A percentile compares a stretch with the other conserved stretches of the same genome.
phyloP scores from a whole-genome alignment of 306 rosid genomes.

The Cucurbita maxima region DNA sequence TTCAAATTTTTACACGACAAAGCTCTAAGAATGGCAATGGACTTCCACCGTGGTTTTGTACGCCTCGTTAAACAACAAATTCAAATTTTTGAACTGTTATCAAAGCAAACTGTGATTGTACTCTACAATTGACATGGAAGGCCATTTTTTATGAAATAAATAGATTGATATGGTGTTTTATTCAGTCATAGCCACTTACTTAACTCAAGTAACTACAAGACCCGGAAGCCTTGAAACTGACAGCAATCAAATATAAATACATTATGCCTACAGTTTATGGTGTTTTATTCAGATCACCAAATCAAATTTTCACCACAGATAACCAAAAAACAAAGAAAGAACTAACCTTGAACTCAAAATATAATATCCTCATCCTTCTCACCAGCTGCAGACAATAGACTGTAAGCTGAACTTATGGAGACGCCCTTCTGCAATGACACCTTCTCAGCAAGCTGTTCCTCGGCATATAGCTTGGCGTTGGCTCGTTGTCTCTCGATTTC shows the following conservation, averaged over 20 bases:
- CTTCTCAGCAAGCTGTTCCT: conserved; percentile 42
- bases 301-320: not conserved
- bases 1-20: too few species aligned
- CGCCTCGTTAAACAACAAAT: too few species aligned
- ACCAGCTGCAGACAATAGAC: conserved; percentile 35
- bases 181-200: not conserved
- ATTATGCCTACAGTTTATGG: not conserved
- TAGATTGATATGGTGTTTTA: not conserved
- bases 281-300: not conserved
- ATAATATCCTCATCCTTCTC: conserved; percentile 70
- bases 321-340: not conserved
- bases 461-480: conserved; percentile 29
- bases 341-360: conserved; percentile 30
- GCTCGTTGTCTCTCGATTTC: conserved; percentile 59
- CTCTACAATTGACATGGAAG: too few species aligned
- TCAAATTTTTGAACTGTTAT: too few species aligned
- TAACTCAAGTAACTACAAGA: not conserved
- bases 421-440: conserved; percentile 37
- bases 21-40: too few species aligned
- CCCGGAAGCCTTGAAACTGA: not conserved
- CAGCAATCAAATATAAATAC: conserved; percentile 2
- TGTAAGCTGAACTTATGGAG: conserved; percentile 39
- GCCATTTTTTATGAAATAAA: not conserved
- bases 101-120: too few species aligned
- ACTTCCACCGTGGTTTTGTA: too few species aligned